Conservation (phyloP, 1,139 yeast genomes). For the Saccharomyces hybrid region DNA sequence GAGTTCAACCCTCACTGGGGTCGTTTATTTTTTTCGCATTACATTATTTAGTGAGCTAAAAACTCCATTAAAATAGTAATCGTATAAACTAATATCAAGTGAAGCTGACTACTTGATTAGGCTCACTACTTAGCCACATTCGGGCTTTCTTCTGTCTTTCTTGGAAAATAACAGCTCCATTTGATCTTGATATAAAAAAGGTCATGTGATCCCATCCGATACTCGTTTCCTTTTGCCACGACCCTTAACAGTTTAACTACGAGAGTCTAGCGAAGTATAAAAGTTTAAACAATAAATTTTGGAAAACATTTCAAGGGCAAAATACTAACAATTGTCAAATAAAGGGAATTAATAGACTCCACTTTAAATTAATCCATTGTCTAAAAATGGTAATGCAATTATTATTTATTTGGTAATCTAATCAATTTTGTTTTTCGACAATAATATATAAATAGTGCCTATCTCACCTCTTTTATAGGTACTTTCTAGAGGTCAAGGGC, state of each 20-base stretch:
- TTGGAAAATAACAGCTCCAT: not conserved
- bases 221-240: not conserved
- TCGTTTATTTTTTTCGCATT: slow-evolving; percentile 17
- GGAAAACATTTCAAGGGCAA: not conserved
- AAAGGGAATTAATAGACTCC: not conserved
- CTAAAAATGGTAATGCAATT: not conserved
- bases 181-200: not conserved
- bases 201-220: not conserved
- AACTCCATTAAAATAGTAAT: not conserved
- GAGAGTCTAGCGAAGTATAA: not conserved
- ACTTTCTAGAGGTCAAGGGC: not conserved
- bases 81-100: not conserved
- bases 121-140: too few relatives aligned
- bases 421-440: not conserved
- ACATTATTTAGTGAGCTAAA: not conserved
- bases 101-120: not conserved
- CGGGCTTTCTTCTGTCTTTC: not conserved
- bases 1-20: slow-evolving; percentile 35
- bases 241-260: not conserved
- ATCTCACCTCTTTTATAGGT: too few relatives aligned
- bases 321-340: not conserved
- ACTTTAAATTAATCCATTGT: not conserved
- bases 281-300: not conserved
- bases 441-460: not conserved
- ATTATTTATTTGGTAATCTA: not conserved